Base-by-base conservation (phyloP, 257 asterid species). In the Cordia subcordata region DNA sequence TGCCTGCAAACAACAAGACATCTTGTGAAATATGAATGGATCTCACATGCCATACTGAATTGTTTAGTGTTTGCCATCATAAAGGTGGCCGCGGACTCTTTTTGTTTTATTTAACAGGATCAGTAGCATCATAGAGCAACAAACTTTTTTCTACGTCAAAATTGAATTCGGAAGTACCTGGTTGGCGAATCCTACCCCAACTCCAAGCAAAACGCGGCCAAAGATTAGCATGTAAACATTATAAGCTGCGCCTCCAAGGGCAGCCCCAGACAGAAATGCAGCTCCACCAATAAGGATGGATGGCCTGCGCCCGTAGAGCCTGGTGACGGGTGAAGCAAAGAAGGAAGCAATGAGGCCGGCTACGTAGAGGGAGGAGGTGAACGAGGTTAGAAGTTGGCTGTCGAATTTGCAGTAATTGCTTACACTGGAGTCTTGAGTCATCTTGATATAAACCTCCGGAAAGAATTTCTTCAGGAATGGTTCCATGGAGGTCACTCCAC, bases 381-480 rank as follows among this genome's bases (percentile, higher is more conserved):
- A 82, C 4, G 62, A 33, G 1, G 84, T 80, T 18, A 79, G 61
- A n/a, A 72, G 13, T 60, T 79, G 86, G 54, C 86, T 81, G 15
- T 84, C 83, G 17, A 74, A 81, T 65, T 57, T 66, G 69, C 87
- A 84, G 70, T 81, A 84, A 65, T 84, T 81, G 81, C 84, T 77
- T 13, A 17, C 61, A 10, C 53, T 17, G 5, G 27, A 32, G 10
- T 63, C 75, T 49, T 57, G 68, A 49, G 63, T 75, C 84, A 70
- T 72, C 68, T 61, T 70, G 5, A 13, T 37, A 46, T 57, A 77
- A 33, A 80, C 82, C 8, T 74, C 66, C 4, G 77, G 79, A 51
- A 80, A 82, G 68, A 82, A 82, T 45, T 70, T 71, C 68, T 62
- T 68, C 80, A 82, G 59, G 60, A 82, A 82, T 0, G 76, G 65